These are phyloP conservation scores for Suillus bovinus DNA, from an alignment of 768 basidiomycete species.

Conservation along the genomic window DNA sequence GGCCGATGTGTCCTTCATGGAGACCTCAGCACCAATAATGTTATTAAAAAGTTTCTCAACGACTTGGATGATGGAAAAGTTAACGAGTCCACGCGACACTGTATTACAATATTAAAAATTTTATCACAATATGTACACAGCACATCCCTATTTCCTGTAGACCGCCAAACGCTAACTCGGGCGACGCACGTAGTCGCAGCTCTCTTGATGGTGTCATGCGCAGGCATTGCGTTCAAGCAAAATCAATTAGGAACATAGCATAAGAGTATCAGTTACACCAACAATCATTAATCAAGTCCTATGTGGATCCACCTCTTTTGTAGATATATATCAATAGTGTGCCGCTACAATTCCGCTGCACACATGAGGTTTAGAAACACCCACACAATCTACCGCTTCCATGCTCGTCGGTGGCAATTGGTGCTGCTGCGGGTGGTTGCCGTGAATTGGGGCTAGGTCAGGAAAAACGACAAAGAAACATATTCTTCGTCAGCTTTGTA, in stretches of 20 bases:
- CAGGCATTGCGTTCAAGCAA: neutral
- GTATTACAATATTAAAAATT: no score
- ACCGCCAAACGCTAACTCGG: neutral
- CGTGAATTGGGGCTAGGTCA: neutral
- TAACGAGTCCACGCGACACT: no score
- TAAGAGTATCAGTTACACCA: neutral
- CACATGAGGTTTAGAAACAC: neutral
- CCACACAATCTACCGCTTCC: neutral
- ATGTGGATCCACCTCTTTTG: neutral
- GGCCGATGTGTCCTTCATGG: no score
- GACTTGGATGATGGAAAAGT: no score
- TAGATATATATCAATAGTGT: neutral
- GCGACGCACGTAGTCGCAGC: neutral
- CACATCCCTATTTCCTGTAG: neutral
- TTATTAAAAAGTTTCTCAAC: no score
- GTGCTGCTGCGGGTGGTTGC: neutral
- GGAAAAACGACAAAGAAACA: neutral
- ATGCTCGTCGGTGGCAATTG: no score
- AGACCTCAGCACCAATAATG: no score
- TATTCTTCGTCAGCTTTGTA: neutral
- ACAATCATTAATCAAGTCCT: neutral
- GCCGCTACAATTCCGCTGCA: neutral
- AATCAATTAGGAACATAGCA: neutral
- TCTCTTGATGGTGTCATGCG: neutral
- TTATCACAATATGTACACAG: no score